phyloP scores from a whole-genome alignment of 352 stramenopile genomes.

The Peronosclerospora sorghi region DNA sequence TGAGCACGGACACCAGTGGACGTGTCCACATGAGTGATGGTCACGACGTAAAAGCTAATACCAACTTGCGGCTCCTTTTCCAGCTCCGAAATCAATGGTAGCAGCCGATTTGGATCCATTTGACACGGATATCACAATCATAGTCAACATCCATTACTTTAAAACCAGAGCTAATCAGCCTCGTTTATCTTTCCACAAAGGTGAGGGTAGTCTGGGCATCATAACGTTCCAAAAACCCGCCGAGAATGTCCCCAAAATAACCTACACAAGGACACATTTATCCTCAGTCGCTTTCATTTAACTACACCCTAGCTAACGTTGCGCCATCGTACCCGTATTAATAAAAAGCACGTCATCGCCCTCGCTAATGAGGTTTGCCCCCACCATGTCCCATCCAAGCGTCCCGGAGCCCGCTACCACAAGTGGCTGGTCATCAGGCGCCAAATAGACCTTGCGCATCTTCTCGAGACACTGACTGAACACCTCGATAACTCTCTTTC shows the following conservation, averaged over 20 bases:
- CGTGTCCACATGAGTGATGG: slow-evolving; percentile 72
- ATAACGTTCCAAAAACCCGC: slow-evolving; percentile 54
- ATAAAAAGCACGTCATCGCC: slow-evolving; percentile 56
- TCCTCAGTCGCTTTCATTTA: neutral
- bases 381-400: too few relatives aligned
- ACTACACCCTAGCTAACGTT: too few relatives aligned
- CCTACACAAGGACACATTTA: too few relatives aligned
- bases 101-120: slow-evolving; percentile 31
- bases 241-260: slow-evolving; percentile 65
- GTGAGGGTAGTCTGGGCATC: slow-evolving; percentile 49
- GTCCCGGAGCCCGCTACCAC: slow-evolving; percentile 57
- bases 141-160: neutral
- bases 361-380: slow-evolving; percentile 51
- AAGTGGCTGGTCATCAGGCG: slow-evolving; percentile 58
- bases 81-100: too few relatives aligned
- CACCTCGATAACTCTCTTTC: slow-evolving; percentile 67
- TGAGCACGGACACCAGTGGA: slow-evolving; percentile 57
- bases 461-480: too few relatives aligned
- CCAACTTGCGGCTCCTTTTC: slow-evolving; percentile 25
- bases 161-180: neutral
- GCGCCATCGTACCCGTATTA: slow-evolving; percentile 40
- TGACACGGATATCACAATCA: neutral
- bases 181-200: slow-evolving; percentile 22
- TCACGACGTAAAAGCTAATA: slow-evolving; percentile 37
- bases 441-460: too few relatives aligned